Conservation (phyloP, 768 basidiomycete species). For the Lentinula edodes region DNA sequence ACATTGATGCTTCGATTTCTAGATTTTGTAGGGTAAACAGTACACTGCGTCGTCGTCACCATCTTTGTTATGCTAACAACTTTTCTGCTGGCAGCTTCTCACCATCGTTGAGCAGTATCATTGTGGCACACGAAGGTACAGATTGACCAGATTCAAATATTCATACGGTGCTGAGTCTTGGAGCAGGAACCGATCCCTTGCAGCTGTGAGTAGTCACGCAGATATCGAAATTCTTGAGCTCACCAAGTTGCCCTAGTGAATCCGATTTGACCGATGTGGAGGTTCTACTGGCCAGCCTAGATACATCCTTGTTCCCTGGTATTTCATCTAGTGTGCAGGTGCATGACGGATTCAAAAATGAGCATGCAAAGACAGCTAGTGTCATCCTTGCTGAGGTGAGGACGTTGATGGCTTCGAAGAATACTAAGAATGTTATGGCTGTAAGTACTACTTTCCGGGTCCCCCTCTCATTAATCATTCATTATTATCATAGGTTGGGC, state of each 20-base stretch:
- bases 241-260: constrained; percentile 15
- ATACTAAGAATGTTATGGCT: constrained; percentile 25
- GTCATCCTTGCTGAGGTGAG: constrained; percentile 28
- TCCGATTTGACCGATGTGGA: constrained; percentile 35
- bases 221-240: neutral
- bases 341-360: constrained; percentile 37
- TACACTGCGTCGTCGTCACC: neutral
- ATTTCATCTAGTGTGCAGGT: constrained; percentile 26
- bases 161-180: neutral
- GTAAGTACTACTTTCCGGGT: constrained; percentile 12
- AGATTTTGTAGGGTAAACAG: constrained; percentile 5
- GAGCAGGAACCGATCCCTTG: neutral
- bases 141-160: constrained; percentile 30
- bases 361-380: constrained; percentile 23
- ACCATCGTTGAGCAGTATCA: constrained; percentile 28
- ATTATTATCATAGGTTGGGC: constrained; percentile 18
- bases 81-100: constrained; percentile 28
- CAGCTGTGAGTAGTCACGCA: neutral
- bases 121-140: constrained; percentile 44
- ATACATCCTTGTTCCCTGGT: constrained; percentile 38
- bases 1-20: neutral
- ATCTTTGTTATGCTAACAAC: constrained; percentile 3
- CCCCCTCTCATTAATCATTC: neutral
- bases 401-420: constrained; percentile 20
- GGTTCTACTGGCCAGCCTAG: constrained; percentile 22